phyloP scores from a whole-genome alignment of 2,329 filamentous ascomycete species.

The Colletotrichum tropicicola region DNA sequence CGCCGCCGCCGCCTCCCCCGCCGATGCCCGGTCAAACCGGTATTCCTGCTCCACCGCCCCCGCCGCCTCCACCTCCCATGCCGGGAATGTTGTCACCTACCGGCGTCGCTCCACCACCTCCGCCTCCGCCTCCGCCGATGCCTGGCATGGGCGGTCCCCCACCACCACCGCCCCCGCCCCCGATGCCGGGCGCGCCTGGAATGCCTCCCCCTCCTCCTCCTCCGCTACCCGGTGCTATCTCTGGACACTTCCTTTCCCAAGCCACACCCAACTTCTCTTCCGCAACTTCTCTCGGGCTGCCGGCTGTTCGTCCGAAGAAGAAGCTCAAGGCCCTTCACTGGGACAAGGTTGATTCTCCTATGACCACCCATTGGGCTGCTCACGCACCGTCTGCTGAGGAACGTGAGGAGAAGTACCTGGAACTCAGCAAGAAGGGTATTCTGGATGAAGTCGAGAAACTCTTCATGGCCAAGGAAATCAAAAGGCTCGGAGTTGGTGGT shows the following conservation, averaged over 20 bases:
- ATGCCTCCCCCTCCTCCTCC: constrained; percentile 58
- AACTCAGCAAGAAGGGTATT: constrained; percentile 93
- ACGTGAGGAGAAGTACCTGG: constrained; percentile 94
- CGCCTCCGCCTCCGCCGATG: constrained; percentile 53
- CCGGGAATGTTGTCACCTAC: constrained; percentile 50
- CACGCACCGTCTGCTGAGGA: constrained; percentile 87
- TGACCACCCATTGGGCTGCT: constrained; percentile 91
- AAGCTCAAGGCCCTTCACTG: constrained; percentile 99
- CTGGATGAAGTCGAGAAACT: constrained; percentile 97
- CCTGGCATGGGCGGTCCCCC: constrained; percentile 56
- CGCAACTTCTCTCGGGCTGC: constrained; percentile 70
- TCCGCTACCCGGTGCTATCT: constrained; percentile 68
- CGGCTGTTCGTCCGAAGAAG: constrained; percentile 92
- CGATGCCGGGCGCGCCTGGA: constrained; percentile 49
- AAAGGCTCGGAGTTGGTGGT: constrained; percentile 76
- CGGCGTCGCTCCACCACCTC: constrained; percentile 58
- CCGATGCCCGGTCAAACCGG: constrained; percentile 42
- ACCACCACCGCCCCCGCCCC: constrained; percentile 54
- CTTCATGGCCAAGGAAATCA: constrained; percentile 97
- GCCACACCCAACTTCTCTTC: constrained; percentile 63
- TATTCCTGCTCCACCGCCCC: constrained; percentile 54
- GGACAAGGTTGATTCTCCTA: constrained; percentile 95
- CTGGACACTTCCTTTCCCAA: constrained; percentile 80
- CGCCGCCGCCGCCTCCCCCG: constrained; percentile 51
- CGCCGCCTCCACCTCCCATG: constrained; percentile 57